Evolutionary conservation across 352 stramenopile species (phyloP).

Genomic region (Phytophthora litchii): DNA sequence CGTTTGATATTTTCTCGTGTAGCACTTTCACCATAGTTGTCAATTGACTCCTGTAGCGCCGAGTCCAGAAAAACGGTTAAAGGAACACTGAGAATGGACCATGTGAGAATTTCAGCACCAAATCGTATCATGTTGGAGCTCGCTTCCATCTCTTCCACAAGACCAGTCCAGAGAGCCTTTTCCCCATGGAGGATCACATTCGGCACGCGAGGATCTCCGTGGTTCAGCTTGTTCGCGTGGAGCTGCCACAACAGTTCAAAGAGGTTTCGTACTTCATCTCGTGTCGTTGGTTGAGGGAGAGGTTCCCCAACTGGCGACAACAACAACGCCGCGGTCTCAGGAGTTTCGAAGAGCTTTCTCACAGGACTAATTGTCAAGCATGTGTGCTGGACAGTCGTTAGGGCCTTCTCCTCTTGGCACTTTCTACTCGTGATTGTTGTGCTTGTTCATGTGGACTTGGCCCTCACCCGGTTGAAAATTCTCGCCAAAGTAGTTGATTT

Average conservation of each 20-base stretch:
- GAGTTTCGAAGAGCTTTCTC: slow-evolving; percentile 24
- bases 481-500: too few relatives aligned
- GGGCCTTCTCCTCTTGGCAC: slow-evolving; percentile 27
- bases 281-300: slow-evolving; percentile 36
- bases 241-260: slow-evolving; percentile 37
- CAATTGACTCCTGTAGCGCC: slow-evolving; percentile 18
- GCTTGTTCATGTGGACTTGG: too few relatives aligned
- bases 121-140: slow-evolving; percentile 23
- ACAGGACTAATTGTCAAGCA: slow-evolving; percentile 31
- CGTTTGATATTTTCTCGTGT: slow-evolving; percentile 33
- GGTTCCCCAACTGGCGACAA: slow-evolving; percentile 37
- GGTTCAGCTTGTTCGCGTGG: slow-evolving; percentile 28
- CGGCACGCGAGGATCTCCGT: slow-evolving; percentile 41
- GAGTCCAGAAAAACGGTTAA: slow-evolving; percentile 5
- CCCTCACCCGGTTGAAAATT: too few relatives aligned
- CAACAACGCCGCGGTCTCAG: slow-evolving; percentile 31
- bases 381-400: slow-evolving; percentile 28
- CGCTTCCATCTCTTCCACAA: slow-evolving; percentile 33
- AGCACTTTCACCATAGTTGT: slow-evolving; percentile 23
- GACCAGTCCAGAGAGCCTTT: slow-evolving; percentile 42
- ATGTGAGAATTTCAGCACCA: slow-evolving; percentile 38
- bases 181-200: slow-evolving; percentile 36
- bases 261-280: slow-evolving; percentile 28
- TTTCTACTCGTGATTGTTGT: too few relatives aligned
- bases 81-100: slow-evolving; percentile 30